Evolutionary conservation across 2,329 filamentous ascomycete genomes (phyloP), one percentile per base, ranked within the genome.

Genomic region (Didymella pinodella): DNA sequence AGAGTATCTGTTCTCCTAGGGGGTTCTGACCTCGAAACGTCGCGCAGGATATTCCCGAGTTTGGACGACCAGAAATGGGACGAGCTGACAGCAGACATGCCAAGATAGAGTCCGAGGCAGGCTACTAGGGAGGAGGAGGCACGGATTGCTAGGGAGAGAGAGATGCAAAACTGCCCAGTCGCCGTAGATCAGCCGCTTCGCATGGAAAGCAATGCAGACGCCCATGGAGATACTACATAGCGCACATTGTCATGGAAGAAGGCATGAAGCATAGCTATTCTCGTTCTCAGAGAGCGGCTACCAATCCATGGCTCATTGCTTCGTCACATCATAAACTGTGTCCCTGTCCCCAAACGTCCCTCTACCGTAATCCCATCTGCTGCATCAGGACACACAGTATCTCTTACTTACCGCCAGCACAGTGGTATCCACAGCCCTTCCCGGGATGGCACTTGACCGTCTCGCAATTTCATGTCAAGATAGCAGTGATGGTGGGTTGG

Each of bases 401-500:
- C 29, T 11, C 29, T 31, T 31, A 28, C 26, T 28, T 28, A 28
- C 2, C 26, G 26, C 26, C 8, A 10, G 12, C 8, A 5, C 28
- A 12, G n/a, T 52, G 18, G 41, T 52, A 63, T 32, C 57, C 60
- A 6, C 48, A 48, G 4, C 53, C 57, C 41, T 44, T 44, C 18
- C 18, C 18, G 6, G 43, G 48, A 10, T 34, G 49, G 31, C 50
- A 36, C 41, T 53, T 53, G 46, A 65, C 63, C 34, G 68, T 69
- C 12, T 54, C 48, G 65, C 70, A 73, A 11, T 44, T 44, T 25
- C 28, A 66, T 44, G 66, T 64, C 48, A 69, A 25, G 40, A 69
- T 48, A 22, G 61, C 52, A 25, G 69, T 11, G 26, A 69, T 29
- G 43, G 57, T 52, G 22, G 56, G 61, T 14, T 62, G 57, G 51